phyloP scores from a whole-genome alignment of 805 yeast species.

The Ogataea sp. region DNA sequence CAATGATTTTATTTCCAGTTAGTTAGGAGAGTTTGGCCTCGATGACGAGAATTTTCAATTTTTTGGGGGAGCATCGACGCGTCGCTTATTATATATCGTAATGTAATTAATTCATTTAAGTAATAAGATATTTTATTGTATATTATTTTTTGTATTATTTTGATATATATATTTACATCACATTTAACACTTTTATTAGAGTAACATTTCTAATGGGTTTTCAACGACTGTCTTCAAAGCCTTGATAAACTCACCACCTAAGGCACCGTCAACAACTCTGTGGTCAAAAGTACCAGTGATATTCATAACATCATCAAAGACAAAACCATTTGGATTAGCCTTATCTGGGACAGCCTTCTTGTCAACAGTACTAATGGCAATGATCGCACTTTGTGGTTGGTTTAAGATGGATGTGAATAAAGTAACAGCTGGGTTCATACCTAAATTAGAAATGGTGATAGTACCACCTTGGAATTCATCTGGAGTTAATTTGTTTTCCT shows the following conservation, averaged over 20 bases:
- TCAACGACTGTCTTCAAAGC: conserved; percentile 87
- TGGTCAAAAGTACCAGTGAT: conserved; percentile 98
- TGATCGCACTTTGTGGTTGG: conserved; percentile 93
- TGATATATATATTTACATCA: too few relatives aligned
- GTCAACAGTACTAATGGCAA: conserved; percentile 91
- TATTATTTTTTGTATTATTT: too few relatives aligned
- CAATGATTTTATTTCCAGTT: too few relatives aligned
- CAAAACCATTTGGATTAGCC: conserved; percentile 83
- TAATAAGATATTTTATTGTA: too few relatives aligned
- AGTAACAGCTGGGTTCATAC: conserved; percentile 94
- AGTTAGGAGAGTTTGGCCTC: too few relatives aligned
- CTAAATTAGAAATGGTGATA: conserved; percentile 95
- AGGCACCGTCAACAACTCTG: conserved; percentile 93
- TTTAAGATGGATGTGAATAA: conserved; percentile 94
- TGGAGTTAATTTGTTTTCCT: conserved; percentile 85
- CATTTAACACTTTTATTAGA: conserved; percentile 33
- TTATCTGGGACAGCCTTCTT: conserved; percentile 91
- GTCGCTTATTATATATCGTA: too few relatives aligned
- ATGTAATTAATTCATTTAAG: too few relatives aligned
- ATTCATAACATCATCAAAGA: conserved; percentile 84
- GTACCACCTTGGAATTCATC: conserved; percentile 99
- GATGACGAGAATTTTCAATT: too few relatives aligned
- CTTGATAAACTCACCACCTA: conserved; percentile 94
- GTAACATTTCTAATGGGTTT: conserved; percentile 89
- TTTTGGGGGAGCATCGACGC: too few relatives aligned